Base-by-base conservation (phyloP, 176 grass and related monocot genomes). In the Zea luxurians region DNA sequence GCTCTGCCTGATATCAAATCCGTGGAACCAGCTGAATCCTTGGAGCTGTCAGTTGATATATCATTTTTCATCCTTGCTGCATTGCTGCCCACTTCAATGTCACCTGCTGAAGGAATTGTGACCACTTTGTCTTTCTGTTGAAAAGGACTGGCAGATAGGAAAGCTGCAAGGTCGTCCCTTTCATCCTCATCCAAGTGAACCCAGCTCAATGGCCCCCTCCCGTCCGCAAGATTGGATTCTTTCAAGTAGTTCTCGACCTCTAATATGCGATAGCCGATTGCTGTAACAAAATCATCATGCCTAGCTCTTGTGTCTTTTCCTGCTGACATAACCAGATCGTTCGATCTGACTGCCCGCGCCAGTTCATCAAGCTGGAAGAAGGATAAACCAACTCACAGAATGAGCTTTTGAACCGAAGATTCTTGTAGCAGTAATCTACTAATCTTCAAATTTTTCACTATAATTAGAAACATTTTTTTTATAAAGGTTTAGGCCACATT, bases 341-440 rank as follows among this genome's bases (percentile, higher is more conserved):
- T 90, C 40, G 80, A 88, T 64, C 82, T 78, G 5, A 97, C 82
- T 27, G 89, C 91, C 15, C 73, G 67, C 46, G 88, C 87, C 61
- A 98, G 74, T 65, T 94, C 95, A 65, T 98, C 95, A 48, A 94
- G 95, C 95, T 98, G 68, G 78, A 72, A 81, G 27, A 37, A 71
- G 4, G 64, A 70, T 17, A 75, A 50, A 64, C 7, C 15, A 82
- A 75, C 37, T 66, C 58, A 37, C 64, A 0, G 2, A 48, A 54
- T 83, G 66, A 89, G 61, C 4, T 47, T 66, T 64, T 20, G 38
- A 54, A n/a, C 50, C 48, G 3, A 68, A 68, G 55, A 63, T 50
- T n/a, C 35, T 4, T 40, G 10, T 69, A 15, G 43, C 49, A 64
- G 15, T 8, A 50, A 50, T 53, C 17, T 60, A 62, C 27, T 8